Base-by-base conservation (phyloP, 2,329 filamentous ascomycete species). In the Huntiella omanensis region DNA sequence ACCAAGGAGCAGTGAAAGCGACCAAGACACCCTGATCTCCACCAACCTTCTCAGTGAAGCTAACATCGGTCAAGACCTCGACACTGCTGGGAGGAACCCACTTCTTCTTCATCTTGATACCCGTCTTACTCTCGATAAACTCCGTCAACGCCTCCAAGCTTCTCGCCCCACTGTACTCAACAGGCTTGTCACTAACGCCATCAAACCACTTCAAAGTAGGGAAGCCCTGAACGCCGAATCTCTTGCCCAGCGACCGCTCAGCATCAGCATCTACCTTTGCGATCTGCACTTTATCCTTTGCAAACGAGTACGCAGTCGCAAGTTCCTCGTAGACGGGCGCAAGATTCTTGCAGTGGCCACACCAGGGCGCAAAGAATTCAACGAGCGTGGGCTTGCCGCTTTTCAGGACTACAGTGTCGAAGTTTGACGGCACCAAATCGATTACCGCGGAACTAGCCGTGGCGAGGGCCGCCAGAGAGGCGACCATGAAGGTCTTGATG, bases 321-420 rank as follows among this genome's bases (percentile, higher is more conserved):
- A 98, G 77, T 60, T 98, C 83, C 62, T 98, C 91, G 64, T 92
- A 98, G 50, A 92, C 69, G 43, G 91, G 92, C 12, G 91, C 91
- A 33, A 98, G 81, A 58, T 69, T 93, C 75, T 96, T 96, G 84
- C 91, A 98, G 72, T 98, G 91, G 32, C 91, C 92, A 59, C 91
- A 98, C 91, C 91, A 98, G 17, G 88, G 87, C 33, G 91, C 91
- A 60, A 93, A 96, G 74, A 98, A 98, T 63, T 96, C 87, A 56
- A 96, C 86, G 19, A 98, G 78, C 0, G 91, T 87, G 38, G 91
- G 88, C 69, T 93, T 96, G 63, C 86, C 86, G 40, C 83, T 88
- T 61, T 92, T 77, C 50, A 94, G 71, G 53, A 94, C 85, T 47
- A 94, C 71, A 41, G 80, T 67, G 68, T 96, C 88, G 62, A 98